A percentile compares a stretch with the other conserved stretches of the same genome.
Evolutionary conservation across 2,329 filamentous ascomycete genomes (phyloP).

Genomic region (Cryphonectria japonica): DNA sequence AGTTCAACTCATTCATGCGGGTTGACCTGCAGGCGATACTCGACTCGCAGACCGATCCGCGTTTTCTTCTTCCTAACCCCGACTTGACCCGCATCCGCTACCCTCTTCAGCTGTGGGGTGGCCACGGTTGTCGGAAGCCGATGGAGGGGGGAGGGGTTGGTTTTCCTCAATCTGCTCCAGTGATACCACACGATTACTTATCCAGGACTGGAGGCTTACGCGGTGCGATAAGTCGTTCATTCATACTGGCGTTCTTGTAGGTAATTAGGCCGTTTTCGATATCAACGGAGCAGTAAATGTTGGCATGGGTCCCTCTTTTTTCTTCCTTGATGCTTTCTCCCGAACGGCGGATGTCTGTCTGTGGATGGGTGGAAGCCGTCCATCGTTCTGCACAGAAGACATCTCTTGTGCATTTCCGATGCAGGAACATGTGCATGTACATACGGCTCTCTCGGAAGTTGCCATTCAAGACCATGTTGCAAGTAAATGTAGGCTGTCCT

Average conservation of each 20-base stretch:
- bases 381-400: not conserved
- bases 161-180: not conserved
- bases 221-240: not conserved
- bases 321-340: not conserved
- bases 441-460: not conserved
- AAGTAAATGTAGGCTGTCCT: not conserved
- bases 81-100: not conserved
- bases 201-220: not conserved
- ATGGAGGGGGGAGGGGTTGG: not conserved
- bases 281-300: not conserved
- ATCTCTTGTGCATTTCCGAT: not conserved
- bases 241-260: not conserved
- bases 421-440: not conserved
- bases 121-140: constrained; percentile 2
- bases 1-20: not conserved
- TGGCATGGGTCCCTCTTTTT: not conserved
- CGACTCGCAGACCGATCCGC: constrained; percentile 9
- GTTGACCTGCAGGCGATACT: not conserved
- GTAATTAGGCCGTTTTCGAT: not conserved
- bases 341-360: not conserved
- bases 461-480: not conserved
- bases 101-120: not conserved
- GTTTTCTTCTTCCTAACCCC: not conserved
- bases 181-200: not conserved
- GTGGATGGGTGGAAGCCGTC: not conserved